Evolutionary conservation across 345 rosid species (phyloP), one percentile per base, ranked within the genome.

Genomic region (Eucalyptus albens): DNA sequence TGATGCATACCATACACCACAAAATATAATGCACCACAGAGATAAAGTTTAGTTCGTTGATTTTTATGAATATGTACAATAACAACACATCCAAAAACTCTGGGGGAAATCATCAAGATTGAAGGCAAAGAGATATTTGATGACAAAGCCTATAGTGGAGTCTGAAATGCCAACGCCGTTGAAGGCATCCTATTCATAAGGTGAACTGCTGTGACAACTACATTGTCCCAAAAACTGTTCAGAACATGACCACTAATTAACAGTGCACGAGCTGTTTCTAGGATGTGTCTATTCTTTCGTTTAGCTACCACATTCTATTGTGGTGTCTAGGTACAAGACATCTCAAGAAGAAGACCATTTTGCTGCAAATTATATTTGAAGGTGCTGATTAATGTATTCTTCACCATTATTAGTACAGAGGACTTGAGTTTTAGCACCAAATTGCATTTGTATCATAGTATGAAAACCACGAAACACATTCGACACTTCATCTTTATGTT

Each of bases 231-330:
- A 56, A 56, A 56, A 56, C 3, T 24, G 0, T 56, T 24, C 2
- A 26, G 2, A 24, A 56, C 62, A 56, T 24, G 14, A 56, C 14
- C 62, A 24, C 29, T 26, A 24, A 56, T 56, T 56, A 56, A 22
- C 0, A 24, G 14, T 56, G 62, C 62, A 56, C 1, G 1, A 56
- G 6, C 3, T 56, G 0, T 56, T 22, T 56, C 1, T 24, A 24
- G 29, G 12, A 22, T 56, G 27, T 22, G 62, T 56, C 12, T 56
- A 24, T 56, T 56, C 29, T 56, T 56, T 24, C 3, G 3, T 56
- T 56, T 5, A 24, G 6, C 29, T 56, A 56, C 3, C 6, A 2
- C 62, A 56, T 56, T 56, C 13, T 56, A 26, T 26, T 22, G 6
- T 56, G 62, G 62, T 24, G 62, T 56, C 62, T 56, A 22, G 13